Base-by-base conservation (phyloP, 2,329 filamentous ascomycete genomes). In the Pseudogymnoascus sp. region DNA sequence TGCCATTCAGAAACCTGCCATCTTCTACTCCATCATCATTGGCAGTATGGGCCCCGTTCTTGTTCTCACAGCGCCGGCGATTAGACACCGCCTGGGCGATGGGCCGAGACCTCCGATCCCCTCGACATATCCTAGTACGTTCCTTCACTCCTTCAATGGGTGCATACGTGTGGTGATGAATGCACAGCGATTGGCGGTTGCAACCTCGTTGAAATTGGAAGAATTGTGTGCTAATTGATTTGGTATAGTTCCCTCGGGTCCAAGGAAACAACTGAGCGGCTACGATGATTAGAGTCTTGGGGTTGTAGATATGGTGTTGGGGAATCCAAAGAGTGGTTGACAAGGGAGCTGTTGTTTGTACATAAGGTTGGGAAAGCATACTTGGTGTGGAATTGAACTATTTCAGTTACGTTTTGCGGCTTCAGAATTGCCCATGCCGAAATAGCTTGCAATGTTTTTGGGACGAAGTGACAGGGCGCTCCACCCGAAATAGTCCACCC, bases 81-180 rank as follows among this genome's bases (percentile, higher is more conserved):
- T 96, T 69, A 82, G 93, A 75, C 78, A 80, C 66, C 81, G 79
- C 67, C 76, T 96, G 63, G 93, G 93, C 70, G 91, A 96, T 74
- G 78, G 86, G 70, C 83, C 87, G 70, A 84, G 89, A 67, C 79
- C 84, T 67, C 84, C 81, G 63, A 87, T 98, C 68, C 95, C 95
- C 33, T 79, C 93, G 76, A 96, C 92, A 74, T 99, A 98, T 81
- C 95, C 95, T 65, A 85, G 93, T 98, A 84, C 75, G 91, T 84
- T 43, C 37, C n/a, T n/a, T 33, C 50, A 28, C 40, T 22, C 46
- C 2, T 56, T 33, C 50, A 56, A 53, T 56, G 6, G 28, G 50
- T 16, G 10, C n/a, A 56, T 31, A 28, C 59, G 11, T 63, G 59
- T 11, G 64, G 59, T 24, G 56, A 66, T 46, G 65, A 65, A 40